Percentiles rank a stretch among this genome's conserved stretches.
Conservation (phyloP, 179 eudicot genomes). For the Patellifolia procumbens region DNA sequence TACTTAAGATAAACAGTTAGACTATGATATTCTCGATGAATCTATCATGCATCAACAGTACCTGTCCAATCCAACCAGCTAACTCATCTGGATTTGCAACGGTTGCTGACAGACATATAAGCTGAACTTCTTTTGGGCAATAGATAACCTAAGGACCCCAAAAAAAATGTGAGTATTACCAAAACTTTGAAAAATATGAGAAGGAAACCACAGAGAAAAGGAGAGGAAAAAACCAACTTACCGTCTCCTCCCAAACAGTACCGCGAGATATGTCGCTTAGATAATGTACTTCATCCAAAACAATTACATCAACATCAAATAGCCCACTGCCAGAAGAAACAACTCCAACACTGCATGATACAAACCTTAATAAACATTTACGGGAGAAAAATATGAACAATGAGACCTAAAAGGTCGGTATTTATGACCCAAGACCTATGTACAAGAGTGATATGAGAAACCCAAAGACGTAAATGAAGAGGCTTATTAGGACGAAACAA, state of each 20-base stretch:
- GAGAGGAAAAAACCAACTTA: conserved; percentile 39
- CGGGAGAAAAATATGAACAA: too few species aligned
- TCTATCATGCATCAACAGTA: conserved; percentile 20
- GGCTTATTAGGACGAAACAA: too few species aligned
- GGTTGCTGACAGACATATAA: conserved; percentile 96
- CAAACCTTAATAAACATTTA: too few species aligned
- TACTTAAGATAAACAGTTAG: background rate
- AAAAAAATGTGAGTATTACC: conserved; percentile 1
- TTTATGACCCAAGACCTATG: too few species aligned
- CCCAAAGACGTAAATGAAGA: too few species aligned
- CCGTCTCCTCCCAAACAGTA: conserved; percentile 99
- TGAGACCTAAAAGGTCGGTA: too few species aligned
- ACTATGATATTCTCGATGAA: background rate
- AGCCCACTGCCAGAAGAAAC: conserved; percentile 79
- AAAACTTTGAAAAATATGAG: conserved; percentile 11
- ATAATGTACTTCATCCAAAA: conserved; percentile 99
- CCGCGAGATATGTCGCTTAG: conserved; percentile 96
- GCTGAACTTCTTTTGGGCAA: conserved; percentile 99
- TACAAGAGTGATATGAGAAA: too few species aligned
- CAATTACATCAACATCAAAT: conserved; percentile 84
- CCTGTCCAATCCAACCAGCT: conserved; percentile 99
- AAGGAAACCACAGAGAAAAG: conserved; percentile 18
- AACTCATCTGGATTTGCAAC: conserved; percentile 98
- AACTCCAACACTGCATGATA: conserved; percentile 74
- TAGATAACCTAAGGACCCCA: conserved; percentile 65